A percentile compares a stretch with the other conserved stretches of the same genome.
Conservation (phyloP, 768 basidiomycete species). For the Panaeolus papilionaceus region DNA sequence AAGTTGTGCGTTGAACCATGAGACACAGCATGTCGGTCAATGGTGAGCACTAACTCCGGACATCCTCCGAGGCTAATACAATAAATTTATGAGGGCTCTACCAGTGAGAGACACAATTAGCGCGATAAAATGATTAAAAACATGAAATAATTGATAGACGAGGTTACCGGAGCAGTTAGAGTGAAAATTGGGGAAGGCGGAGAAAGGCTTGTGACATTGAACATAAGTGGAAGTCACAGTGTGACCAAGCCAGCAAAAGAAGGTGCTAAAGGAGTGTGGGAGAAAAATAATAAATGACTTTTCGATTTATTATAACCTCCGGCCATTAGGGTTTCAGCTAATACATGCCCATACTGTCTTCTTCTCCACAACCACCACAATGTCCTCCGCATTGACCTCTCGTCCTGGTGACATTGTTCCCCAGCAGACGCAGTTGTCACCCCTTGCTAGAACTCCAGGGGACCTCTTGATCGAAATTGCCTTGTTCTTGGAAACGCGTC, state of each 20-base stretch:
- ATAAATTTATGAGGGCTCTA: background rate
- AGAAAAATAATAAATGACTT: constrained; percentile 4
- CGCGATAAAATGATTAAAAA: background rate
- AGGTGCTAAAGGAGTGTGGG: background rate
- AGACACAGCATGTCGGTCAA: background rate
- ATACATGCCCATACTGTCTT: constrained; percentile 8
- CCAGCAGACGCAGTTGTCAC: background rate
- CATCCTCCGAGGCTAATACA: background rate
- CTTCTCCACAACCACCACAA: constrained; percentile 14
- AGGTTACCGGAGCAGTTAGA: background rate
- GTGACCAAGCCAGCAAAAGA: background rate
- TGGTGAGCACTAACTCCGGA: constrained; percentile 2
- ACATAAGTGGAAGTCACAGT: background rate
- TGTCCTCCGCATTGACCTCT: constrained; percentile 10
- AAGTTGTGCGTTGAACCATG: background rate
- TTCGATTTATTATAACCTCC: constrained; percentile 11
- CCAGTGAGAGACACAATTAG: background rate
- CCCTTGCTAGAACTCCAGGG: constrained; percentile 40
- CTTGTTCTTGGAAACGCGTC: constrained; percentile 51
- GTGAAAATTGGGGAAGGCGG: constrained; percentile 6
- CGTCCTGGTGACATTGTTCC: background rate
- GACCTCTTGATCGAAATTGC: constrained; percentile 77
- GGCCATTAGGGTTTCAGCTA: constrained; percentile 13
- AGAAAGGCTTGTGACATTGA: background rate
- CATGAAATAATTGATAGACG: background rate